Evolutionary conservation across 23 red algal species (phyloP), one percentile per base, ranked within the genome.

Genomic region (Agarophyton chilense): DNA sequence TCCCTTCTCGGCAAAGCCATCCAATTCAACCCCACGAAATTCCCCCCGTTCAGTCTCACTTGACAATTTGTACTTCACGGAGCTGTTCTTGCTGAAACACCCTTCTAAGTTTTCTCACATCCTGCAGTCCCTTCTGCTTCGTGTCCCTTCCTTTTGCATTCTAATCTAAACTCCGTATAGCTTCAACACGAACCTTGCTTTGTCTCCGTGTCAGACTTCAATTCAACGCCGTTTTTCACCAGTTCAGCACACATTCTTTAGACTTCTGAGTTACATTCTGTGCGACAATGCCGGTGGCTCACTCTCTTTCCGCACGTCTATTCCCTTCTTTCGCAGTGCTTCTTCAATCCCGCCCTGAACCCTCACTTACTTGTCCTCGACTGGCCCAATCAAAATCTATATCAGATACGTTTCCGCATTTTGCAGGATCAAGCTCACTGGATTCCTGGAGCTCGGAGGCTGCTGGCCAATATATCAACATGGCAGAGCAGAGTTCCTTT

Each of bases 81-180:
- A 18, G 68, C 26, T 46, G 68, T 46, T 26, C 41, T 46, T 49
- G 38, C 43, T 74, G 43, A 74, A 74, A 29, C n/a, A 10, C 38
- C 21, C 25, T 49, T n/a, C 42, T 19, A 74, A 19, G 2, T 21
- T 39, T 26, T 49, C 41, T 3, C 7, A n/a, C n/a, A n/a, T n/a
- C n/a, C n/a, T n/a, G n/a, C n/a, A n/a, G n/a, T n/a, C n/a, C n/a
- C n/a, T n/a, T n/a, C 38, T 31, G 68, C 68, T 26, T 74, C 68
- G 68, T 74, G 68, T 47, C 68, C 68, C 10, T 74, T 74, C 68
- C 43, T 1, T 31, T 39, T 74, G 68, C 68, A 74, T 74, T 74
- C 68, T 74, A 74, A 74, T 74, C 68, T 49, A 29, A 46, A 40
- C 14, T 7, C 19, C 2, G 47, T 14, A 47, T 43, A 24, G 68